A percentile compares a stretch with the other conserved stretches of the same genome.
Conservation (phyloP, 148 eudicot genomes). For the Vaccinium macrocarpon region DNA sequence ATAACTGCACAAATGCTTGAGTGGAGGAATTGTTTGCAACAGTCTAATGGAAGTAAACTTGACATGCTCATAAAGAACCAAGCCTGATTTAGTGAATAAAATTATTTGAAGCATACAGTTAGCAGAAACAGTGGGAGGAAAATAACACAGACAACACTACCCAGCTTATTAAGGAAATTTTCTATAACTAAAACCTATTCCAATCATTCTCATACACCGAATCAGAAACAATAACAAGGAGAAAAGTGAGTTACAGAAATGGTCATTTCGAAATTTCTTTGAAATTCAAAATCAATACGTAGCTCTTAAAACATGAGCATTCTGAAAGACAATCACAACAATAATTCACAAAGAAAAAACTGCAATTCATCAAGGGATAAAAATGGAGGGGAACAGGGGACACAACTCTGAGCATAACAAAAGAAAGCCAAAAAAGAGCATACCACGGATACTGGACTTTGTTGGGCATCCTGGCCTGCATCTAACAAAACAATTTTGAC, state of each 20-base stretch:
- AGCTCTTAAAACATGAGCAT: not conserved
- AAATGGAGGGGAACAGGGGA: not conserved
- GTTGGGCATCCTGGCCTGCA: constrained; percentile 46
- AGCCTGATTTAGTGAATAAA: not conserved
- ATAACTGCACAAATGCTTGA: not conserved
- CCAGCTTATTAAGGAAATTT: not conserved
- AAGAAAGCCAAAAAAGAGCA: constrained; percentile 16
- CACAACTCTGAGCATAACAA: not conserved
- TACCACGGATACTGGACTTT: constrained; percentile 46
- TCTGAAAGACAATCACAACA: not conserved
- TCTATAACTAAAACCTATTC: constrained; percentile 2
- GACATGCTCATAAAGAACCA: not conserved
- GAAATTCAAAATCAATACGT: not conserved
- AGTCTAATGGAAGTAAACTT: not conserved
- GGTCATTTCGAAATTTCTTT: not conserved
- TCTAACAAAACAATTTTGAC: constrained; percentile 13
- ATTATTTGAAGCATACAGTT: not conserved
- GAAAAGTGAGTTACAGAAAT: not conserved
- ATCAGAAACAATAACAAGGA: not conserved
- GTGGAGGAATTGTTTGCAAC: not conserved
- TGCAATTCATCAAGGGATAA: not conserved
- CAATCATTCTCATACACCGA: not conserved
- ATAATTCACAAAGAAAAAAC: not conserved
- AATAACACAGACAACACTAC: not conserved
- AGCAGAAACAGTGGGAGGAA: not conserved